Evolutionary conservation across 2,329 filamentous ascomycete genomes (phyloP).

Genomic region (Talaromyces islandicus): DNA sequence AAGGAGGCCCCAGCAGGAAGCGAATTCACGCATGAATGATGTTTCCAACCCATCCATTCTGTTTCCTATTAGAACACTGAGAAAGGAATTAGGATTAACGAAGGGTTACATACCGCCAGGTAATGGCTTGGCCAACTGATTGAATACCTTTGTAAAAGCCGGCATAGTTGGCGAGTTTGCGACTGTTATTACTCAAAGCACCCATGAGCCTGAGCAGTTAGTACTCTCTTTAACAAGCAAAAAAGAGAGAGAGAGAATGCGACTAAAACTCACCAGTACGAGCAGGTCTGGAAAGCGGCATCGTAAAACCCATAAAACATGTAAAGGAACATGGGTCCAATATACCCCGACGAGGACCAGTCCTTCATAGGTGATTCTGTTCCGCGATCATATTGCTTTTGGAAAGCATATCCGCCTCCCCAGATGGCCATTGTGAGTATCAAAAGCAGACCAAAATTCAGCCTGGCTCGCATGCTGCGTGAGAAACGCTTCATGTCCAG

Average conservation of each 20-base stretch:
- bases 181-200: slow-evolving; percentile 82
- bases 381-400: slow-evolving; percentile 54
- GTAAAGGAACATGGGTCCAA: slow-evolving; percentile 80
- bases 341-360: slow-evolving; percentile 62
- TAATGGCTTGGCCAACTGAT: slow-evolving; percentile 70
- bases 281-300: slow-evolving; percentile 80
- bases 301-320: slow-evolving; percentile 89
- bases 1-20: slow-evolving; percentile 69
- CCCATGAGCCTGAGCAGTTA: slow-evolving; percentile 69
- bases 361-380: slow-evolving; percentile 43
- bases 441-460: slow-evolving; percentile 57
- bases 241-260: background rate
- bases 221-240: background rate
- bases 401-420: slow-evolving; percentile 77
- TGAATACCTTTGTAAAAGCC: slow-evolving; percentile 89
- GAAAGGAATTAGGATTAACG: background rate
- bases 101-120: slow-evolving; percentile 33
- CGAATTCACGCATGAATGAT: slow-evolving; percentile 68
- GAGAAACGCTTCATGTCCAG: slow-evolving; percentile 58
- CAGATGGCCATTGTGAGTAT: slow-evolving; percentile 69
- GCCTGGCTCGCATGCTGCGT: slow-evolving; percentile 63
- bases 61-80: slow-evolving; percentile 19
- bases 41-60: slow-evolving; percentile 59
- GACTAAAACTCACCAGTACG: slow-evolving; percentile 66
- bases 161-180: slow-evolving; percentile 85